phyloP scores from a whole-genome alignment of 805 yeast species.

The Metschnikowia bowlesiae region DNA sequence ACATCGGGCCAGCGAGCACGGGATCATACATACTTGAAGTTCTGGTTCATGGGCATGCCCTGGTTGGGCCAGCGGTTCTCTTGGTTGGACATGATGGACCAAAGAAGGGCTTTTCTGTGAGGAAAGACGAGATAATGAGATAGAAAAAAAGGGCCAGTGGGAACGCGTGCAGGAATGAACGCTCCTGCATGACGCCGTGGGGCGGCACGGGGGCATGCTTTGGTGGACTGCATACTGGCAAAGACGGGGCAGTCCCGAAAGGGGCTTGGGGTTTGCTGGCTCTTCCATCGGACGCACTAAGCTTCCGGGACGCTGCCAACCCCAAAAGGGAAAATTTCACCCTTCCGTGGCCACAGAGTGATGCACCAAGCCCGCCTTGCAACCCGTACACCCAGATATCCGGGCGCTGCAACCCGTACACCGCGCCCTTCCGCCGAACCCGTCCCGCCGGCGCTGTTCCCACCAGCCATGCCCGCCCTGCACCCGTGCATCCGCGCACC shows the following conservation, averaged over 20 bases:
- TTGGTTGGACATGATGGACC: slow-evolving; percentile 32
- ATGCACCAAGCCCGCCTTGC: not conserved
- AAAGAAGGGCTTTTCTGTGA: not conserved
- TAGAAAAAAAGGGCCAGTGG: slow-evolving; percentile 7
- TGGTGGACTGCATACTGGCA: not conserved
- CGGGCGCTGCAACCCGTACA: not conserved
- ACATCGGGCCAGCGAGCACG: not conserved
- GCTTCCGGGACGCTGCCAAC: too few species aligned
- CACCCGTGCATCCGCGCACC: slow-evolving; percentile 1
- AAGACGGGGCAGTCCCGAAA: too few species aligned
- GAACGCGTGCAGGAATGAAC: slow-evolving; percentile 1
- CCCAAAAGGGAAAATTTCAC: too few species aligned
- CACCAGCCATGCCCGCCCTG: not conserved
- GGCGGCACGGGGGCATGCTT: not conserved
- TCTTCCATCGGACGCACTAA: too few species aligned
- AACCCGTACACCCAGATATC: not conserved
- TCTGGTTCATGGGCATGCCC: slow-evolving; percentile 40
- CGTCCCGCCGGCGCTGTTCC: not conserved
- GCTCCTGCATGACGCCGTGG: not conserved
- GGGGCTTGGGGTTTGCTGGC: too few species aligned
- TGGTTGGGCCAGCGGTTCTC: slow-evolving; percentile 42
- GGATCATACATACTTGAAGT: slow-evolving; percentile 36
- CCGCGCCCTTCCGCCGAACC: not conserved
- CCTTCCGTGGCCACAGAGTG: too few species aligned
- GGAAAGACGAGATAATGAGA: slow-evolving; percentile 3